Base-by-base conservation (phyloP, 2,329 filamentous ascomycete species). In the Penicillium occitanis region DNA sequence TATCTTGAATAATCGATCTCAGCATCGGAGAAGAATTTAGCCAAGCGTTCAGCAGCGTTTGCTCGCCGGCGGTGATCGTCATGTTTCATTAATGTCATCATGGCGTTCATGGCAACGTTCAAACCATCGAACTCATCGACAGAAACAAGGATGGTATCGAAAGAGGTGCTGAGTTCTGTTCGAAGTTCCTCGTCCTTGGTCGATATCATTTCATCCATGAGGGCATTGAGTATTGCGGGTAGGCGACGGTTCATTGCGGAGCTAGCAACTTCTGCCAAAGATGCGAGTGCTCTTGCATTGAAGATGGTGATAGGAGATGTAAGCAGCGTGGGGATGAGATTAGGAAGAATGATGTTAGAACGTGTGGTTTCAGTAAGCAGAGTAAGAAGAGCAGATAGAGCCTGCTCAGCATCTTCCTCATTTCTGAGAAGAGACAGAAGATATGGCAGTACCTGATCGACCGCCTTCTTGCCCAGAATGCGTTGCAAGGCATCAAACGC, bases 81-180 rank as follows among this genome's bases (percentile, higher is more conserved):
- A 73, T 98, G 90, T 80, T 98, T 98, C 72, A 93, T 86, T 66
- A 98, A 85, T 65, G 89, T 85, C 55, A 98, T 83, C 81, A 99
- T 90, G 44, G 95, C 92, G 73, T 91, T 97, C 92, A 99, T 98
- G 68, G 92, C 90, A 8, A 91, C 95, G 76, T 97, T 98, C 42
- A 99, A 85, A 61, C 96, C 95, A 79, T 99, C 95, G 71, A 88
- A 96, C 77, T 98, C 95, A 77, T 99, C 95, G 67, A 98, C 93
- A 22, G 93, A 97, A 61, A 94, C 83, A 67, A 99, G 85, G 5
- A 99, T 92, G 0, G 91, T 91, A 76, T 97, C 92, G 73, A 99
- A 95, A 0, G 95, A 91, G 60, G 82, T 81, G 71, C 91, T 87
- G 11, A 99, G 85, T 68, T 98, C 93, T 50, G 79, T 79, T 30